Evolutionary conservation across 768 basidiomycete genomes (phyloP), one percentile per base, ranked within the genome.

Genomic region (Agaricus sinodeliciosus): DNA sequence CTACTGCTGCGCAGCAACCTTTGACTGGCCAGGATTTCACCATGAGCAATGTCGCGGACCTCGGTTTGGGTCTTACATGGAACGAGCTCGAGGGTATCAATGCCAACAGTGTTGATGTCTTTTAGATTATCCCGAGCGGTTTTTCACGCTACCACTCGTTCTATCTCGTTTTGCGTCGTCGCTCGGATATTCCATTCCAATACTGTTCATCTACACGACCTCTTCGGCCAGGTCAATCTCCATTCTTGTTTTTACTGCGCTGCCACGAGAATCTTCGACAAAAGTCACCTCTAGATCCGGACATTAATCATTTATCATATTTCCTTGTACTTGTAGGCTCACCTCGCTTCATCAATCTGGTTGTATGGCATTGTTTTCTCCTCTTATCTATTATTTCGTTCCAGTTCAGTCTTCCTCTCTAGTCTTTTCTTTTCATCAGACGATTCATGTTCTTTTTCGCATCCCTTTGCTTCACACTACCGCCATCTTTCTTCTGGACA

Each of bases 1-100:
- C 68, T 36, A 34, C 45, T 31, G 31, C 80, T 67, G 79, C 58
- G 75, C 63, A 44, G 41, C 59, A 43, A 18, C 16, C 35, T 55
- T 55, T 67, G 60, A 34, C 63, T 61, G 54, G 58, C 54, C 31
- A 49, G 40, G 42, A 50, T 22, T 51, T 49, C 28, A 43, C 19
- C 22, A 37, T 47, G 48, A 43, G 45, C 27, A 18, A 26, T 7
- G 36, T n/a, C 31, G 25, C 19, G 7, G 44, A 40, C 35, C 42
- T 37, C 48, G 55, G 48, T 19, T 39, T 45, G 39, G 45, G 26
- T 28, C 39, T 47, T 16, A 43, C 50, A 36, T 51, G 56, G 53
- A 53, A 47, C 49, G 55, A 61, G 37, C 39, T 53, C 41, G 56
- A 59, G 49, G 53, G 47, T 35, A 40, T 57, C 18, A 56, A 59